These are phyloP conservation scores for Suillus cothurnatus DNA, from an alignment of 768 basidiomycete species.

Conservation along the genomic window DNA sequence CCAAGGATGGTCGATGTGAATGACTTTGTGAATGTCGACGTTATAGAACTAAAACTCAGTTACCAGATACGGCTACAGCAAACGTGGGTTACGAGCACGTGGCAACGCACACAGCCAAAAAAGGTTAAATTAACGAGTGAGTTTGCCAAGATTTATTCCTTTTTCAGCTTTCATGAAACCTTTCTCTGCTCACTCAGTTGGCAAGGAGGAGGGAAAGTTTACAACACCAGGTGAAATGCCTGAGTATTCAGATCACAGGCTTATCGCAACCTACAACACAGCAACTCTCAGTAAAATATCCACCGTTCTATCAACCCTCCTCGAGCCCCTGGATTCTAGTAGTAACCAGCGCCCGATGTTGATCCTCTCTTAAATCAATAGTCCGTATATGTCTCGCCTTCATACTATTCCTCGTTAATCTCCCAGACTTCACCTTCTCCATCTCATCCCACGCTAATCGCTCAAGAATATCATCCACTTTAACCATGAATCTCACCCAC, in stretches of 20 bases:
- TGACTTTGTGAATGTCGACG: constrained; percentile 28
- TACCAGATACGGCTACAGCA: constrained; percentile 27
- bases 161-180: constrained; percentile 10
- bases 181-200: constrained; percentile 14
- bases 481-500: constrained; percentile 64
- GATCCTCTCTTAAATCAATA: constrained; percentile 41
- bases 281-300: constrained; percentile 10
- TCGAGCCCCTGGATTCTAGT: constrained; percentile 21
- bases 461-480: constrained; percentile 55
- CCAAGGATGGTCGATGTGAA: constrained; percentile 15
- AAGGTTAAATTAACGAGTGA: constrained; percentile 26
- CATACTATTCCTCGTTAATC: constrained; percentile 64
- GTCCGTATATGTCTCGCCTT: constrained; percentile 44
- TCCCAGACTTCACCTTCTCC: constrained; percentile 32
- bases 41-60: constrained; percentile 29
- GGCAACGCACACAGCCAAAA: constrained; percentile 19
- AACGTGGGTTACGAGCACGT: constrained; percentile 35
- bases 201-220: constrained; percentile 11
- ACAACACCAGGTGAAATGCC: constrained; percentile 8
- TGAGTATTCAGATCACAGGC: constrained; percentile 14
- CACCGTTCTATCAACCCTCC: constrained; percentile 4
- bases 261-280: constrained; percentile 7
- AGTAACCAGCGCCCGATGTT: constrained; percentile 35
- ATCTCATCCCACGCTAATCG: constrained; percentile 36
- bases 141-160: constrained; percentile 16